These are phyloP conservation scores for Hymenotorrendiella dingleyae DNA, from an alignment of 2,329 filamentous ascomycete genomes.

Conservation along the genomic window DNA sequence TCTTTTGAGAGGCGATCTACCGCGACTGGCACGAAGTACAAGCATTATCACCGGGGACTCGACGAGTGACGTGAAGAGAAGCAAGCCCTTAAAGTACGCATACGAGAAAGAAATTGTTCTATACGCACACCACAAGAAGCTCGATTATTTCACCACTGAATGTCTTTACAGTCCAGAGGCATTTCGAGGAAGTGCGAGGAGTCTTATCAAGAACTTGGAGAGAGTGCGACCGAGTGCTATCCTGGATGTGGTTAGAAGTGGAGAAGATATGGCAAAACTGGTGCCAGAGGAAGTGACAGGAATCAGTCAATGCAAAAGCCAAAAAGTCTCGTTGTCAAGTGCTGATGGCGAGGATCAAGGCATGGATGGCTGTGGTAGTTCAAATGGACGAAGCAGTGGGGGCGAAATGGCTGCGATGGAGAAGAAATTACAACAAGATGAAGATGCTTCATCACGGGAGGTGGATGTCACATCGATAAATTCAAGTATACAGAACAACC, in stretches of 20 bases:
- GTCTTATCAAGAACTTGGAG: constrained; percentile 91
- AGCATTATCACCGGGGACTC: constrained; percentile 77
- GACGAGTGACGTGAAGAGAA: constrained; percentile 84
- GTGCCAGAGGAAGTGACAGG: constrained; percentile 56
- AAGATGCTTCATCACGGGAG: constrained; percentile 55
- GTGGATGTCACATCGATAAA: constrained; percentile 51
- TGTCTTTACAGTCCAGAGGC: constrained; percentile 98
- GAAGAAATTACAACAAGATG: constrained; percentile 59
- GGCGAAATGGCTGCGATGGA: constrained; percentile 83
- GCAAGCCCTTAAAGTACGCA: constrained; percentile 95
- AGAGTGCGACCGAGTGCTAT: constrained; percentile 91
- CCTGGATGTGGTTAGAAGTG: constrained; percentile 86
- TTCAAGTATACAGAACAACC: constrained; percentile 12
- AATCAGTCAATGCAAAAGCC: constrained; percentile 42
- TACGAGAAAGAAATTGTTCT: constrained; percentile 99
- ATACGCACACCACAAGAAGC: constrained; percentile 92
- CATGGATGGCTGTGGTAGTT: constrained; percentile 72
- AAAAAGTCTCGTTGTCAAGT: constrained; percentile 31
- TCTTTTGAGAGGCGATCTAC: constrained; percentile 80
- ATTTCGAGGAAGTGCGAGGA: constrained; percentile 85
- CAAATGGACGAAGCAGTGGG: constrained; percentile 59
- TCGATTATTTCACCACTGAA: constrained; percentile 98
- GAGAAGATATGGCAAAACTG: constrained; percentile 92
- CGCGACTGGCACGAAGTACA: constrained; percentile 80
- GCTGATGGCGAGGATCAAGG: constrained; percentile 39